Evolutionary conservation across 345 rosid genomes (phyloP).

Genomic region (Chamaenerion angustifolium): DNA sequence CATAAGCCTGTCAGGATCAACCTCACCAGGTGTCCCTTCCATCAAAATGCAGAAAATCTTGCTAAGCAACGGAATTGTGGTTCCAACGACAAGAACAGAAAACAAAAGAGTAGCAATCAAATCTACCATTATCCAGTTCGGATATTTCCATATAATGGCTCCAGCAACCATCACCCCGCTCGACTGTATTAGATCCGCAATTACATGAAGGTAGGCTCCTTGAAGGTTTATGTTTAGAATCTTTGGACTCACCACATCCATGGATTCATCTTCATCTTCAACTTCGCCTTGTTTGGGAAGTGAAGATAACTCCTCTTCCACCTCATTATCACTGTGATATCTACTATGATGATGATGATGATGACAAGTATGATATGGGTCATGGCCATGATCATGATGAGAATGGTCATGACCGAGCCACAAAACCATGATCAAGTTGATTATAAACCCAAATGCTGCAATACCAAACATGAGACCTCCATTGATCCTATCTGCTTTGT

Average conservation of each 20-base stretch:
- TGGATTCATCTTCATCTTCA: constrained; percentile 13
- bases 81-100: constrained; percentile 35
- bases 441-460: constrained; percentile 44
- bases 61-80: constrained; percentile 54
- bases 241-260: constrained; percentile 20
- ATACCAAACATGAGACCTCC: constrained; percentile 53
- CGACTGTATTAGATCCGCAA: constrained; percentile 64
- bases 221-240: constrained; percentile 38
- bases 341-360: constrained; percentile 5
- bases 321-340: constrained; percentile 10
- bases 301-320: constrained; percentile 10
- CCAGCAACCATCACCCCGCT: constrained; percentile 68
- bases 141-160: constrained; percentile 52
- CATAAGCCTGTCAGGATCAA: constrained; percentile 30
- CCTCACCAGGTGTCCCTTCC: constrained; percentile 53
- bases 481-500: constrained; percentile 36
- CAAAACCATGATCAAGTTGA: constrained; percentile 45
- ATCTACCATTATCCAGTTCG: constrained; percentile 58
- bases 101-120: constrained; percentile 52
- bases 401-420: constrained; percentile 44
- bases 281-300: constrained; percentile 13
- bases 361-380: constrained; percentile 13
- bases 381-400: constrained; percentile 24
- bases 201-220: constrained; percentile 58
- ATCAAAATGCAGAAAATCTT: constrained; percentile 41